These are phyloP conservation scores for Entomortierella beljakovae DNA, from an alignment of 192 early-diverging fungal species.

Conservation along the genomic window DNA sequence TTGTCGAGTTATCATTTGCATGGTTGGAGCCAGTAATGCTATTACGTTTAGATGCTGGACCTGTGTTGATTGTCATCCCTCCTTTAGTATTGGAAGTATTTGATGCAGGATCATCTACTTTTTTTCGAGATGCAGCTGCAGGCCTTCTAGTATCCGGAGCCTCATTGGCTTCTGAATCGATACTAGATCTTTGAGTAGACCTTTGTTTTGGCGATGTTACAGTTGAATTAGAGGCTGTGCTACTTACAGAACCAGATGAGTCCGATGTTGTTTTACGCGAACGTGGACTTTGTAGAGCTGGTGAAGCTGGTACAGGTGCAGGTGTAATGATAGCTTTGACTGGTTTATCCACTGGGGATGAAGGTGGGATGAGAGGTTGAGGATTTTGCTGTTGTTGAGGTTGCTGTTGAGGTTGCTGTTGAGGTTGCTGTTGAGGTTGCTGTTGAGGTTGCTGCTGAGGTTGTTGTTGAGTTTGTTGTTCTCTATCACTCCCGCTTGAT, in stretches of 20 bases:
- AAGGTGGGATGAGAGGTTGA: not conserved
- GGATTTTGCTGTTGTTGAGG: constrained; percentile 7
- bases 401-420: constrained; percentile 4
- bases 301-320: not conserved
- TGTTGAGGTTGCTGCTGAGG: too few relatives aligned
- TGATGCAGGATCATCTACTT: not conserved
- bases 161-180: not conserved
- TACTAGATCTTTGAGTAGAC: not conserved
- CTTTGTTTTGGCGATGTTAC: constrained; percentile 9
- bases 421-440: constrained; percentile 1
- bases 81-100: constrained; percentile 1
- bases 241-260: constrained; percentile 5
- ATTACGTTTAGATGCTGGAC: constrained; percentile 8
- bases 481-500: constrained; percentile 50
- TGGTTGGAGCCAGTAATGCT: not conserved
- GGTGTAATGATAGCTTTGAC: not conserved
- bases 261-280: not conserved
- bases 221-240: constrained; percentile 24
- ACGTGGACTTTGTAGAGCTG: not conserved
- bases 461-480: constrained; percentile 10
- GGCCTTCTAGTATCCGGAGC: not conserved
- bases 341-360: constrained; percentile 1
- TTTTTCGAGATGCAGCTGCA: not conserved
- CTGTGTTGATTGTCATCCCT: constrained; percentile 19
- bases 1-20: not conserved